Conservation (phyloP, 2,329 filamentous ascomycete species). For the Nigrograna mackinnonii region DNA sequence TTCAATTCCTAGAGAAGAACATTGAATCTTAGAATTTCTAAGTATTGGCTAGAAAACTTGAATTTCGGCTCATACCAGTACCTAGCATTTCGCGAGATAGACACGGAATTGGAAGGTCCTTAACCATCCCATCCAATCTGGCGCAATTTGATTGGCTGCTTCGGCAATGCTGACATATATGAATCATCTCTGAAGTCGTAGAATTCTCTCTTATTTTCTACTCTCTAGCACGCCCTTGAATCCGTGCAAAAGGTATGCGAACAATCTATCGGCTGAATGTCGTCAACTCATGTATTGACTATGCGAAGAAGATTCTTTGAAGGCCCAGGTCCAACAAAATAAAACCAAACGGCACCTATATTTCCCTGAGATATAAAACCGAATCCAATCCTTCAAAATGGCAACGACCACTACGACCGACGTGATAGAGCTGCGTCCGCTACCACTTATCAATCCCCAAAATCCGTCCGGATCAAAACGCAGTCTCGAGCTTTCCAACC, state of each 20-base stretch:
- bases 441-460: constrained; percentile 1
- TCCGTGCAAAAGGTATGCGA: neutral
- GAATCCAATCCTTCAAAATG: constrained; percentile 3
- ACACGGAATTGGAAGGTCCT: too few species aligned
- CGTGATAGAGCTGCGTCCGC: constrained; percentile 4
- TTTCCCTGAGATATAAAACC: neutral
- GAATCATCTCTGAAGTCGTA: too few species aligned
- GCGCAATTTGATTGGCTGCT: too few species aligned
- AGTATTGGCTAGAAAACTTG: too few species aligned
- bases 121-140: too few species aligned
- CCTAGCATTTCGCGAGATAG: too few species aligned
- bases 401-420: constrained; percentile 4
- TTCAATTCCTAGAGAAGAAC: too few species aligned
- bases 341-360: neutral
- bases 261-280: neutral
- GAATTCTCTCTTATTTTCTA: too few species aligned
- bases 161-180: too few species aligned
- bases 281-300: neutral
- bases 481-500: neutral
- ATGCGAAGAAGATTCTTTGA: neutral
- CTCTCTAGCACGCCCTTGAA: neutral
- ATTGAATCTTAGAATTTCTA: too few species aligned
- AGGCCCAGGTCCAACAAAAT: neutral
- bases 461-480: constrained; percentile 2
- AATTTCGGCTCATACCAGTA: too few species aligned